Base-by-base conservation (phyloP, 352 stramenopile species). In the Pythium sp. region DNA sequence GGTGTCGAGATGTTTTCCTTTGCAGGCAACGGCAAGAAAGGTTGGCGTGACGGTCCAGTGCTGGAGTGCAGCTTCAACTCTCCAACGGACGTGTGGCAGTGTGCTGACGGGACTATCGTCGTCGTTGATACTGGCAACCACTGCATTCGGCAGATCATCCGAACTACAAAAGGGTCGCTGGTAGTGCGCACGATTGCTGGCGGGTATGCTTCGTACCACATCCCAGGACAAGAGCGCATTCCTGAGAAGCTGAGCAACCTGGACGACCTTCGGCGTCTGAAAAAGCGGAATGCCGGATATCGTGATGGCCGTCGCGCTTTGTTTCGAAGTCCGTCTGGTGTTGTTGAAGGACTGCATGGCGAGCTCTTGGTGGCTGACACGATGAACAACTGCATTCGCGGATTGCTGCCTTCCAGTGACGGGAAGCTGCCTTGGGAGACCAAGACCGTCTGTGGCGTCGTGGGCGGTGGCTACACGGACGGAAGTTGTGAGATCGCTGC, bases 301-400 rank as follows among this genome's bases (percentile, higher is more conserved):
- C 74, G 69, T 51, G 67, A 79, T 58, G 78, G 78, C 43, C 58
- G 55, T 22, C 72, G 34, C 32, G 73, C 76, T 12, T 62, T 88
- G 26, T 86, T 88, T 62, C 70, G 76, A 62, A 81, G 74, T 58
- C 80, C 80, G 5, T 77, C 64, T 5, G 74, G 65, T 0, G 22
- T 86, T 24, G 59, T 82, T 14, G 67, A 76, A 54, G 75, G 76
- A 0, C 22, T 56, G 6, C 28, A 63, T 60, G 72, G 76, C 0
- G 76, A 81, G 24, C 36, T 88, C 20, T 38, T 88, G 3, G 76
- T 88, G 30, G 76, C 78, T 1, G 80, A 88, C 32, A 86, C 78
- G 3, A 86, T 86, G 78, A 86, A 86, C 58, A 81, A 88, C 36
- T 85, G 78, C 74, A 78, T 88, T 62, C 76, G 77, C 30, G 76